phyloP scores from a whole-genome alignment of 192 early-diverging fungal genomes.

The Coemansia sp. region DNA sequence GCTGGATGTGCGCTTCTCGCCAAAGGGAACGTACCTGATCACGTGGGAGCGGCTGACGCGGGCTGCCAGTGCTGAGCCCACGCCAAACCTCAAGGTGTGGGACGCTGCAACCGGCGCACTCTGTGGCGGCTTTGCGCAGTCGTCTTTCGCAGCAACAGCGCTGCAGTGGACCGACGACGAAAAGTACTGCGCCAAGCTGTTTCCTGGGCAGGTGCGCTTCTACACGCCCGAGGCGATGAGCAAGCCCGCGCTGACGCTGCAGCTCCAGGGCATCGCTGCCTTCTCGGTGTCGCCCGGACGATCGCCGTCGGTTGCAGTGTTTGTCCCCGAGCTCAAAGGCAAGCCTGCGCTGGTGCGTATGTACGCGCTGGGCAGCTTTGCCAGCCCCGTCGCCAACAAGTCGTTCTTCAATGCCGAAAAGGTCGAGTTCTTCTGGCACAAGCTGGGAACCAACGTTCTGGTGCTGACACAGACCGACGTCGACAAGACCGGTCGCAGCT shows the following conservation, averaged over 20 bases:
- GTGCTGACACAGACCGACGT: constrained; percentile 94
- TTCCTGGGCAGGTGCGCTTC: constrained; percentile 87
- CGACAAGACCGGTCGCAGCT: constrained; percentile 91
- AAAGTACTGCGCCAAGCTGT: constrained; percentile 79
- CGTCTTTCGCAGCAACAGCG: constrained; percentile 72
- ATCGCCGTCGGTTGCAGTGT: constrained; percentile 79
- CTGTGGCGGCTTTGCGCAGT: constrained; percentile 76
- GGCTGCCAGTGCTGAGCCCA: constrained; percentile 61
- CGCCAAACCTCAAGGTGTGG: constrained; percentile 82
- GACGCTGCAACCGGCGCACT: constrained; percentile 68
- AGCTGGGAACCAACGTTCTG: constrained; percentile 80
- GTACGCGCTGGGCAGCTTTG: constrained; percentile 78
- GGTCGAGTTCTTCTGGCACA: constrained; percentile 93
- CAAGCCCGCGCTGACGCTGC: constrained; percentile 56
- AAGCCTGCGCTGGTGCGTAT: constrained; percentile 85
- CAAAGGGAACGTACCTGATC: constrained; percentile 82
- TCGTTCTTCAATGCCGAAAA: constrained; percentile 96
- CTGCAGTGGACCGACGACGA: constrained; percentile 96
- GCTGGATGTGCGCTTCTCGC: constrained; percentile 89
- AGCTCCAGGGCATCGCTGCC: constrained; percentile 71
- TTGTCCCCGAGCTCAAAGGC: constrained; percentile 83
- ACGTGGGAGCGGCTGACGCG: constrained; percentile 74
- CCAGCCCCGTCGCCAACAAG: constrained; percentile 74
- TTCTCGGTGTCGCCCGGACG: constrained; percentile 92
- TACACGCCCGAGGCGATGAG: constrained; percentile 52